Conservation (phyloP, 116 monocot species). For the Zostera marina region DNA sequence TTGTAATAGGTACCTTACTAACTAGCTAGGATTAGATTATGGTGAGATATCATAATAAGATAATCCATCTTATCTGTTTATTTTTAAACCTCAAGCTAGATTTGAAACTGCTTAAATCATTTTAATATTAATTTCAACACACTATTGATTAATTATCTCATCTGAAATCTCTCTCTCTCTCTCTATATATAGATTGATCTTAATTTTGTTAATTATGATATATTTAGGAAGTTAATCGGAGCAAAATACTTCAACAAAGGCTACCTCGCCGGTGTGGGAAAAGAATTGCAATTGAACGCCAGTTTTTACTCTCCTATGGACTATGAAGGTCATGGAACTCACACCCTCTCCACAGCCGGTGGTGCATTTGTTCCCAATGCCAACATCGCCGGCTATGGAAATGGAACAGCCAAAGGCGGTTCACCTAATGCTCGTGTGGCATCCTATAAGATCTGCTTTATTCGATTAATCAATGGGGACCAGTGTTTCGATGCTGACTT, state of each 20-base stretch:
- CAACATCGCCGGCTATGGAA: slow-evolving; percentile 36
- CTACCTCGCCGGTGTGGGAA: background rate
- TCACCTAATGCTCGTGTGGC: slow-evolving; percentile 55
- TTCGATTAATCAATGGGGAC: slow-evolving; percentile 3
- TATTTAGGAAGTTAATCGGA: slow-evolving; percentile 52
- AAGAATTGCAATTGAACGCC: background rate
- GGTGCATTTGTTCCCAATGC: slow-evolving; percentile 40
- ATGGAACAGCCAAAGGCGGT: slow-evolving; percentile 68
- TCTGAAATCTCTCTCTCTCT: too few relatives aligned
- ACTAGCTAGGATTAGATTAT: too few relatives aligned
- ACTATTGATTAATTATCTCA: too few relatives aligned
- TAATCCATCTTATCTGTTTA: too few relatives aligned
- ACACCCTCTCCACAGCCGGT: slow-evolving; percentile 80
- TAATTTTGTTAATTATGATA: too few relatives aligned
- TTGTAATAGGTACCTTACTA: too few relatives aligned
- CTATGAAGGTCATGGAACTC: slow-evolving; percentile 57
- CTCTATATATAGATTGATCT: too few relatives aligned
- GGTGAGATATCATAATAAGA: too few relatives aligned
- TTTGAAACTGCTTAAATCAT: too few relatives aligned
- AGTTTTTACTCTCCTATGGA: slow-evolving; percentile 30
- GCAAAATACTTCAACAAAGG: slow-evolving; percentile 49
- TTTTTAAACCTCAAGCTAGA: too few relatives aligned
- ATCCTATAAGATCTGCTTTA: slow-evolving; percentile 58
- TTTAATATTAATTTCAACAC: too few relatives aligned
- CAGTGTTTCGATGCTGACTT: slow-evolving; percentile 10